Base-by-base conservation (phyloP, 768 basidiomycete genomes). In the Suillus tomentosus region DNA sequence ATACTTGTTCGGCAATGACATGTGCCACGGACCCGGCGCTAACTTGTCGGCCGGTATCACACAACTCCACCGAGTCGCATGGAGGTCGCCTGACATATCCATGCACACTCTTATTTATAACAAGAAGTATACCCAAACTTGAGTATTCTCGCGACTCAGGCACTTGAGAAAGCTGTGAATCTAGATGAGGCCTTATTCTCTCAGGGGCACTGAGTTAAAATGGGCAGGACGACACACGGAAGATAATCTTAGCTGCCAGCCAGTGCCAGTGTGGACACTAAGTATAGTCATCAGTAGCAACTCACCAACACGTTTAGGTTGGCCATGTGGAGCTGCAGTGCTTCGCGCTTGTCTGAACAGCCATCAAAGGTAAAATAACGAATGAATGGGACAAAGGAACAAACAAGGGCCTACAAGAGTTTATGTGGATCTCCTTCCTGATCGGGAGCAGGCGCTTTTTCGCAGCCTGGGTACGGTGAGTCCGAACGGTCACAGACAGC, bases 391-490 rank as follows among this genome's bases (percentile, higher is more conserved):
- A 55, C 19, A 36, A 36, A 14, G 8, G 53, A 34, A 36, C 31
- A 19, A 56, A 37, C 13, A 56, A 37, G 3, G n/a, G n/a, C 13
- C 45, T n/a, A 47, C 47, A 13, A 13, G 45, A 6, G n/a, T 6
- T 22, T 22, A 9, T 14, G n/a, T 13, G 7, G 11, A 31, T 11
- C 9, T 54, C 53, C 53, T 56, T 56, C 55, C 55, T 56, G 55
- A 37, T 56, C 37, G 37, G 55, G 55, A 56, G 13, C 36, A 15
- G 36, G 55, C 55, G 55, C 55, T 54, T 36, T 54, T 54, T 19
- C 13, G 34, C 34, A 54, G 17, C 24, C 47, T 48, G 47, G 24
- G 4, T 34, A 53, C 39, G 40, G 22, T 58, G 9, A 36, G 39
- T 27, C 9, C 24, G 5, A 24, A 58, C 57, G 39, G 56, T 27